Evolutionary conservation across 2,329 filamentous ascomycete species (phyloP), one percentile per base, ranked within the genome.

Genomic region (Fusarium transvaalense): DNA sequence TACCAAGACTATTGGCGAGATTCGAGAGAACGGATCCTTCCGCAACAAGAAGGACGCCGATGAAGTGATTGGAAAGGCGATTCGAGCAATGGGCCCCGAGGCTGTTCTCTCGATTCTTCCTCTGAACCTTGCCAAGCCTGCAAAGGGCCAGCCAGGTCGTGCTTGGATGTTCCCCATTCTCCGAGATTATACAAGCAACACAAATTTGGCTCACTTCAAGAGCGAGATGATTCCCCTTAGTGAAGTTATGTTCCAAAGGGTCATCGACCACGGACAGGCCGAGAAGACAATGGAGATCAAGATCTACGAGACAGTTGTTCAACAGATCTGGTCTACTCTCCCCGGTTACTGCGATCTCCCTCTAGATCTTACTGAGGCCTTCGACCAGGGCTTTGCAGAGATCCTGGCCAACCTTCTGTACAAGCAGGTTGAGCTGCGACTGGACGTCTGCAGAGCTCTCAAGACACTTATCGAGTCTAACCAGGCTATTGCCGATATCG

Each of bases 241-340:
- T 77, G 92, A 97, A 77, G 82, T 87, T 50, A 92, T 99, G 84
- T 97, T 95, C 78, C 93, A 98, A 77, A 89, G 88, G 69, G 92
- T 98, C 7, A 83, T 97, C 46, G 91, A 97, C 65, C 92, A 97
- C 73, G 92, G 92, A 15, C 83, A 88, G 23, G 89, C 88, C 15
- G 92, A 95, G 76, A 97, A 97, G 84, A 96, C 93, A 0, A 94
- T 97, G 86, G 94, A 98, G 78, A 88, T 96, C 76, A 99, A 99
- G 84, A 97, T 99, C 61, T 99, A 96, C 77, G 95, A 99, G 81
- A 98, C 96, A 0, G 84, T 99, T 6, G 93, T 99, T 10, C 92
- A 97, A 71, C 96, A 99, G 77, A 94, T 95, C 41, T 99, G 96
- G 96, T 93, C 93, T 1, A 91, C 92, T 52, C 85, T 99, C 17